Evolutionary conservation across 2,329 filamentous ascomycete species (phyloP).

Genomic region (Bipolaris cookei): DNA sequence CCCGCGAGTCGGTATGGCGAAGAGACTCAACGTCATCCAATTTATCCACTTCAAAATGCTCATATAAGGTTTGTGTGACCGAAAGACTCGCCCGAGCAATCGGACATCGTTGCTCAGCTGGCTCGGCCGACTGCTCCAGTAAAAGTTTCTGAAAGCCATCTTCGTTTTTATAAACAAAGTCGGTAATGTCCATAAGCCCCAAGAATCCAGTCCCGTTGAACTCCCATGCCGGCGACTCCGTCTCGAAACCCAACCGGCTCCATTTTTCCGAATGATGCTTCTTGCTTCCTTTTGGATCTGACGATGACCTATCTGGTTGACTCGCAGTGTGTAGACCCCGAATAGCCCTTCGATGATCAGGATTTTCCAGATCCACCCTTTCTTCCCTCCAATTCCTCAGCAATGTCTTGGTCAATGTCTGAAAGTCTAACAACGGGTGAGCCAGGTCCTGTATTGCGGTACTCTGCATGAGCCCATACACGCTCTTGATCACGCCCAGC

Average conservation of each 20-base stretch:
- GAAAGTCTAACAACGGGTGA: conserved; percentile 89
- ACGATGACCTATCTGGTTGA: conserved; percentile 65
- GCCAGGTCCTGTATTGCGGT: conserved; percentile 89
- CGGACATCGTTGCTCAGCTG: conserved; percentile 77
- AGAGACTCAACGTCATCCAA: conserved; percentile 79
- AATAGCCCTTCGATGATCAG: conserved; percentile 85
- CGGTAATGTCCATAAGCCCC: conserved; percentile 96
- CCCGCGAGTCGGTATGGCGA: conserved; percentile 75
- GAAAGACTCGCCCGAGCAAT: conserved; percentile 85
- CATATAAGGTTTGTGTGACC: conserved; percentile 86
- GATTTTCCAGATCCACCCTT: conserved; percentile 79
- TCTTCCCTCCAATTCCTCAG: conserved; percentile 88
- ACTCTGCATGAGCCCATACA: conserved; percentile 91
- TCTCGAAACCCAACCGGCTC: conserved; percentile 88
- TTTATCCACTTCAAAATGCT: conserved; percentile 93
- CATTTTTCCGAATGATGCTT: conserved; percentile 90
- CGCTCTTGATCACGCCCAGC: conserved; percentile 87
- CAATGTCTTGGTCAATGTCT: conserved; percentile 86
- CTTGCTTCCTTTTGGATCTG: conserved; percentile 61
- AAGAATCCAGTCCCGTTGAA: conserved; percentile 87
- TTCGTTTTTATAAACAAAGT: conserved; percentile 90
- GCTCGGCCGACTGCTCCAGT: conserved; percentile 81
- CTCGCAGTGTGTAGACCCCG: conserved; percentile 86
- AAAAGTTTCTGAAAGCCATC: conserved; percentile 91
- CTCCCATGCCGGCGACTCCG: conserved; percentile 83